Base-by-base conservation (phyloP, 805 yeast genomes). In the Metschnikowia kofuensis region DNA sequence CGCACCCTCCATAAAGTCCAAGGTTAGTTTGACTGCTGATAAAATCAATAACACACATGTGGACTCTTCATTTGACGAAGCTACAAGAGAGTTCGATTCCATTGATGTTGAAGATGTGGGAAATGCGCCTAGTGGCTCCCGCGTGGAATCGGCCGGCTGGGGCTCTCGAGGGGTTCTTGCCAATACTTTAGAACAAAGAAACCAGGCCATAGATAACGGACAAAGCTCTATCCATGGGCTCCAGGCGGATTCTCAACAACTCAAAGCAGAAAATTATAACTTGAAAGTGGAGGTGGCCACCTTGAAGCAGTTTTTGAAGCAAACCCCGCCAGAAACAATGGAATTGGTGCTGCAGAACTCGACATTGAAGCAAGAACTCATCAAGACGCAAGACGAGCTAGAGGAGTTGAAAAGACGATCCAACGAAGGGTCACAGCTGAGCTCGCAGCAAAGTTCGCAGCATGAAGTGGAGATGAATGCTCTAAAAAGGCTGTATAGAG, bases 201-300 rank as follows among this genome's bases (percentile, higher is more conserved):
- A 37, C 15, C 43, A 14, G 4, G 14, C 39, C 21, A 13, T 21
- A 3, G 47, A 47, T 9, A 42, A 35, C 37, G 54, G 54, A 14
- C 31, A 53, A 38, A 59, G 52, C 34, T 59, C 65, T 14, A 61
- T 63, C 35, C 64, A 60, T 44, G 61, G 53, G 29, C 57, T 56
- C 35, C 65, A 60, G 45, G 56, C 55, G 4, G 57, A 59, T 34
- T 49, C 51, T 62, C 64, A 61, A 38, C 60, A 62, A 48, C 63
- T 76, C 31, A 64, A 69, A 47, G 63, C 69, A 10, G 80, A 76
- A 35, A 76, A 76, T 50, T 72, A 70, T 54, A 72, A 71, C 45
- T 61, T 76, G 53, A 76, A 74, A 52, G 65, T 75, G 34, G 72
- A 74, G 50, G 63, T 75, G 35, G 73, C 76, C 2, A 70, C 75